Conservation (phyloP, 768 basidiomycete genomes). For the Leccinellum albellum region DNA sequence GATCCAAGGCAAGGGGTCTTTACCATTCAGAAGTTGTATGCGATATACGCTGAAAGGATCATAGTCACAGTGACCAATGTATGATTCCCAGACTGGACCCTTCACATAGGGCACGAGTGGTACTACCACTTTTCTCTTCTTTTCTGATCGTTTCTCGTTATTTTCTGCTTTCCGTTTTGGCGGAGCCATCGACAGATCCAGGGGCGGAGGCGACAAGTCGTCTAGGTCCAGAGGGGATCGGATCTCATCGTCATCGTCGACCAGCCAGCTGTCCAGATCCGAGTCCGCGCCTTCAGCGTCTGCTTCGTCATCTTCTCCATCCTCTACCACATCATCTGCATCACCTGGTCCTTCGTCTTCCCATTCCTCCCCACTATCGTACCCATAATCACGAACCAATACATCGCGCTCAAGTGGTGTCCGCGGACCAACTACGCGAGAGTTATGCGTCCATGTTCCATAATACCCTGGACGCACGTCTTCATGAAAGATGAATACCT, state of each 20-base stretch:
- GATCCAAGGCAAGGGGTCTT: constrained; percentile 14
- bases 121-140: constrained; percentile 74
- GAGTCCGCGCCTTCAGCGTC: constrained; percentile 50
- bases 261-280: constrained; percentile 40
- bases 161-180: constrained; percentile 68
- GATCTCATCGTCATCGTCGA: constrained; percentile 72
- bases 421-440: constrained; percentile 74
- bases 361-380: constrained; percentile 97
- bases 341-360: constrained; percentile 77
- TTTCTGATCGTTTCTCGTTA: constrained; percentile 41
- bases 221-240: constrained; percentile 40
- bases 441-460: constrained; percentile 90
- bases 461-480: constrained; percentile 90
- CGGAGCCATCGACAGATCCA: constrained; percentile 34
- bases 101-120: constrained; percentile 78
- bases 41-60: constrained; percentile 71
- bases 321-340: constrained; percentile 69
- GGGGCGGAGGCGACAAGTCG: constrained; percentile 32
- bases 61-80: constrained; percentile 61
- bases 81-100: constrained; percentile 78
- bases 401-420: constrained; percentile 79
- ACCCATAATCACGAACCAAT: constrained; percentile 77
- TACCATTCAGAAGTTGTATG: constrained; percentile 85
- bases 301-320: constrained; percentile 61
- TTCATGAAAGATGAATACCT: constrained; percentile 78